Conservation (phyloP, 2,329 filamentous ascomycete genomes). For the Neopestalotiopsis rosae region DNA sequence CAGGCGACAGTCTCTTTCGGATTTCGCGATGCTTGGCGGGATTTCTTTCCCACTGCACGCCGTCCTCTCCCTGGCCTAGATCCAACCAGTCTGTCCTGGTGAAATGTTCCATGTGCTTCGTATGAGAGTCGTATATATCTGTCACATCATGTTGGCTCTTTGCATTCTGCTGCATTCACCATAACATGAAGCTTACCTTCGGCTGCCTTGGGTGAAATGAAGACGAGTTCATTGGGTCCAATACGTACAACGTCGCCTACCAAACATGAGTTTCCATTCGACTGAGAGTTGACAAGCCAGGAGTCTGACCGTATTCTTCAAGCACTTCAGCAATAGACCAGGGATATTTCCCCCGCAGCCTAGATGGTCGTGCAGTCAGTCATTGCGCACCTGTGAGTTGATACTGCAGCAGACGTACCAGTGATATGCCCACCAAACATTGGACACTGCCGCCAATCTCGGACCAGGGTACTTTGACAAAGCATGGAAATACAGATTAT, state of each 20-base stretch:
- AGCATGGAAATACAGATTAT: neutral
- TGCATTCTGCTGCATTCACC: neutral
- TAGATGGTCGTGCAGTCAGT: neutral
- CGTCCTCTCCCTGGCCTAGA: conserved; percentile 12
- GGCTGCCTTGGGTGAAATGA: conserved; percentile 21
- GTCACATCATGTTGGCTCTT: neutral
- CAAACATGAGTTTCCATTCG: neutral
- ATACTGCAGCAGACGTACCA: neutral
- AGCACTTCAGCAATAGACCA: conserved; percentile 7
- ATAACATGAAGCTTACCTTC: conserved; percentile 4
- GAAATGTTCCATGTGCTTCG: conserved; percentile 18
- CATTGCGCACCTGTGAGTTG: neutral
- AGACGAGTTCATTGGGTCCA: conserved; percentile 26
- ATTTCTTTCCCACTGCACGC: conserved; percentile 19
- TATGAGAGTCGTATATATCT: conserved; percentile 19
- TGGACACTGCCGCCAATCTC: neutral
- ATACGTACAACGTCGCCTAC: conserved; percentile 26
- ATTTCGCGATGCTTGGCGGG: conserved; percentile 20
- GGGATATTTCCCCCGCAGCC: conserved; percentile 17
- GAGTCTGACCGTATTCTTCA: conserved; percentile 15
- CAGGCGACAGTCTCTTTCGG: conserved; percentile 17
- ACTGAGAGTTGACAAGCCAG: neutral
- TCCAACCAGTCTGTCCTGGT: conserved; percentile 6
- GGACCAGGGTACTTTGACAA: neutral
- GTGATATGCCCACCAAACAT: neutral